phyloP scores from a whole-genome alignment of 2,329 filamentous ascomycete species.

The Colletotrichum sp. region DNA sequence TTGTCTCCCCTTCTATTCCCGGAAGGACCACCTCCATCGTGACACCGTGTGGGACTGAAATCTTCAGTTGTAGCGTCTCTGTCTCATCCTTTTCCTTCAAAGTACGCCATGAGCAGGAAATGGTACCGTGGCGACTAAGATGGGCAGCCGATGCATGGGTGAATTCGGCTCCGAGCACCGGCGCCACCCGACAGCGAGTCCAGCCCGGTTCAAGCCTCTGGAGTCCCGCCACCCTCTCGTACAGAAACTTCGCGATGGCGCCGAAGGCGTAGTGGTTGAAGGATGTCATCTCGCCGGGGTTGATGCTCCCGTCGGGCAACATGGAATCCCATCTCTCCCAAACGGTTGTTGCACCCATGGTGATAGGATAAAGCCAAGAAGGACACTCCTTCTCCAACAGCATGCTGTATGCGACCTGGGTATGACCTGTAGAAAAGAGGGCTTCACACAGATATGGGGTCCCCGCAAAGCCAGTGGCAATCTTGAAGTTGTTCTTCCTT shows the following conservation, averaged over 20 bases:
- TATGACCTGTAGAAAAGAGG: not conserved
- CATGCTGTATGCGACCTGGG: slow-evolving; percentile 38
- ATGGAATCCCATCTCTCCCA: slow-evolving; percentile 50
- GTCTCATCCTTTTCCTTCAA: not conserved
- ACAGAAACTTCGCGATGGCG: slow-evolving; percentile 41
- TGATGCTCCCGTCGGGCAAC: slow-evolving; percentile 39
- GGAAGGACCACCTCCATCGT: slow-evolving; percentile 8
- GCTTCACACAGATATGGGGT: slow-evolving; percentile 25
- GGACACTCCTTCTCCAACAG: slow-evolving; percentile 38
- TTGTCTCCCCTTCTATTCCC: not conserved
- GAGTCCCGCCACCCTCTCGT: slow-evolving; percentile 29
- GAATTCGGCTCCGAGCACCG: not conserved
- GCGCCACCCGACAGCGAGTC: slow-evolving; percentile 14
- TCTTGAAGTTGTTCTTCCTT: not conserved
- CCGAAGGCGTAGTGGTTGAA: slow-evolving; percentile 48
- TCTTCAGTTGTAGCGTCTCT: not conserved
- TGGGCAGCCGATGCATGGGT: not conserved
- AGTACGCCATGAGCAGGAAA: not conserved
- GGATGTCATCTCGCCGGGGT: slow-evolving; percentile 44
- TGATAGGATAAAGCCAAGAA: slow-evolving; percentile 42
- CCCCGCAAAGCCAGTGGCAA: slow-evolving; percentile 27
- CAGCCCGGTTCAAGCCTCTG: slow-evolving; percentile 27
- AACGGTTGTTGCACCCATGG: slow-evolving; percentile 43
- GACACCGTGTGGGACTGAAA: slow-evolving; percentile 7
- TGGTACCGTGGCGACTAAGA: not conserved